Percentiles rank a stretch among this genome's conserved stretches.
Evolutionary conservation across 2,329 filamentous ascomycete genomes (phyloP).

Genomic region (Hypoxylon sp.): DNA sequence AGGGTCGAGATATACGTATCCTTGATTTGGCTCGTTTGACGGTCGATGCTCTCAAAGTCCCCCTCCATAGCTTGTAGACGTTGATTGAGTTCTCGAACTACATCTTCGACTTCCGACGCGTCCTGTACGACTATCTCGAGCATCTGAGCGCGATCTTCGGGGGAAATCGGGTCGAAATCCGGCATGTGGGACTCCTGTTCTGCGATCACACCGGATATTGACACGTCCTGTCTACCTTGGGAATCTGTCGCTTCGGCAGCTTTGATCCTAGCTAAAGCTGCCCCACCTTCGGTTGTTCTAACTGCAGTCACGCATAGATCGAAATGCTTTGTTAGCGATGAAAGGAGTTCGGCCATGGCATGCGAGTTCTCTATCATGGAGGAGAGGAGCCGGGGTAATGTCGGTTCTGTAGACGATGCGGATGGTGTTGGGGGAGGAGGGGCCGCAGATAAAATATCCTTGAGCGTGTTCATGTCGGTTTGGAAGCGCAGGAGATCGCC

Average conservation of each 20-base stretch:
- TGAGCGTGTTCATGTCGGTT: constrained; percentile 77
- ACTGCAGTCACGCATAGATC: constrained; percentile 94
- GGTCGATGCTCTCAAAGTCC: constrained; percentile 74
- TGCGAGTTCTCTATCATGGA: constrained; percentile 81
- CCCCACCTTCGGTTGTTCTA: constrained; percentile 87
- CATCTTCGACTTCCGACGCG: constrained; percentile 75
- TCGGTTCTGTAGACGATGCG: constrained; percentile 57
- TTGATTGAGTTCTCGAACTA: constrained; percentile 80
- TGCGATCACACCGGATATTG: constrained; percentile 77
- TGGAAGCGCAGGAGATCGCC: constrained; percentile 83
- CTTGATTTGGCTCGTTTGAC: constrained; percentile 72
- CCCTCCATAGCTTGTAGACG: constrained; percentile 83
- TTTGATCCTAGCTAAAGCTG: constrained; percentile 76
- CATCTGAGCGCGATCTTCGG: constrained; percentile 86
- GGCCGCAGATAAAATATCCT: constrained; percentile 67
- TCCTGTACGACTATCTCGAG: constrained; percentile 83
- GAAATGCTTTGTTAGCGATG: constrained; percentile 88
- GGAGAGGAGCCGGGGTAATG: constrained; percentile 70
- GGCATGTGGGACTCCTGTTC: constrained; percentile 67
- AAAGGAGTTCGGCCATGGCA: constrained; percentile 84
- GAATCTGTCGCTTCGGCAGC: constrained; percentile 74
- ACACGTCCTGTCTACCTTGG: constrained; percentile 65
- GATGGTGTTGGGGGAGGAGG: constrained; percentile 56
- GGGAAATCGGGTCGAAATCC: constrained; percentile 77
- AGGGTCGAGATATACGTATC: constrained; percentile 71